Evolutionary conservation across 495 filamentous ascomycete species (phyloP), one percentile per base, ranked within the genome.

Genomic region (Gamarada debralockiae): DNA sequence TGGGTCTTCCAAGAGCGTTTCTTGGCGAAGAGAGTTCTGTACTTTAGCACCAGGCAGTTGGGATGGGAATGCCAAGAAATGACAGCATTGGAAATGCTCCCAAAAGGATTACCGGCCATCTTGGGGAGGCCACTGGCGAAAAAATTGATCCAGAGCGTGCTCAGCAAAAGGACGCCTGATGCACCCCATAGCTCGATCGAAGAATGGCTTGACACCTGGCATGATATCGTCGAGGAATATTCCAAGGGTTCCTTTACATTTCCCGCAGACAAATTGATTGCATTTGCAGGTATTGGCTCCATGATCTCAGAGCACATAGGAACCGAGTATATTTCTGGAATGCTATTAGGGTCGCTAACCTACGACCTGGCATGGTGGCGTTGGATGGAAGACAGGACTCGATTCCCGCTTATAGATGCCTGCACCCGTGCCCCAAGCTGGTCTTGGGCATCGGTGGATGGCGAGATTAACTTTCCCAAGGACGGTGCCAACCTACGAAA

Each of bases 361-460:
- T 48, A 41, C 15, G 25, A 41, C 14, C 43, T 55, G 5, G 5
- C 29, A n/a, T 55, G 52, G 52, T 10, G 31, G 4, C 6, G 46
- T 17, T 6, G 12, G 22, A 24, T 14, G n/a, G 9, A 18, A 12
- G 49, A 33, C 21, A 8, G 37, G 4, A 10, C 18, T 12, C n/a
- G 17, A 8, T 42, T 22, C 22, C 40, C 50, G 12, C n/a, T 38
- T 22, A n/a, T 3, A 20, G 24, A 18, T 14, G 17, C 39, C 3
- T 10, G n/a, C 3, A 17, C 7, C 18, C 50, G 50, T 21, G 50
- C 50, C 33, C 50, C 50, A 7, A 45, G 18, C 12, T 53, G 50
- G 50, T 53, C 50, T 12, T 53, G 50, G 50, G 27, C 40, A 2
- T 53, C 50, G 12, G 49, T 52, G 18, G 39, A 52, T 39, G 48